Evolutionary conservation across 2,329 filamentous ascomycete species (phyloP), one percentile per base, ranked within the genome.

Genomic region (Neonectria faginata): DNA sequence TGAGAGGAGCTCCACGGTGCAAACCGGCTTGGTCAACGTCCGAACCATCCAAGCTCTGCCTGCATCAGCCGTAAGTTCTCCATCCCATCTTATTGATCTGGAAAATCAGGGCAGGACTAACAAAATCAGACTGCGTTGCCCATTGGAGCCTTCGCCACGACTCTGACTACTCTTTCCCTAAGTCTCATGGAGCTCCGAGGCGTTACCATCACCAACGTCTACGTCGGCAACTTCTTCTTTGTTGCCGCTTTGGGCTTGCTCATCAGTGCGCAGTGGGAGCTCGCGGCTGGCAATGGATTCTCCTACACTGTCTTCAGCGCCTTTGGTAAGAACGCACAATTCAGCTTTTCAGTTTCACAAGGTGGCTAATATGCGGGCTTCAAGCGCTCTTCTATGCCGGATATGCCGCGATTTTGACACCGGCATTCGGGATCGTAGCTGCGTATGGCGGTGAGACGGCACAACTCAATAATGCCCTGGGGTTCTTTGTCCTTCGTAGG

Each of bases 141-240:
- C 2, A 76, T 76, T 73, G 74, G 73, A 3, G 73, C 69, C 1
- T 76, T 76, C 27, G 74, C 74, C 1, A 75, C 74, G 3, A 75
- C 74, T 0, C 60, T 76, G 0, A 58, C 74, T 3, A 71, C 67
- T 7, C 44, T 76, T 2, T 76, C 73, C 8, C 48, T 76, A 12
- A 64, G 70, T 2, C 73, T 76, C 73, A 76, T 76, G 73, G 70
- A 70, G 6, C 71, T 74, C 51, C 71, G 73, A 5, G 74, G 70
- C 3, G 74, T 76, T 2, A 47, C 65, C 12, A 69, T 57, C 3
- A 73, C 75, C 62, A 76, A 71, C 0, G 58, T 76, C 20, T 75
- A 75, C 42, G 63, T 76, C 22, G 74, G 67, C 5, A 68, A 76
- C 20, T 55, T 76, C 1, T 76, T 74, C 55, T 74, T 76, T n/a